These are phyloP conservation scores for Cladophialophora immunda DNA, from an alignment of 2,329 filamentous ascomycete species.

Conservation along the genomic window DNA sequence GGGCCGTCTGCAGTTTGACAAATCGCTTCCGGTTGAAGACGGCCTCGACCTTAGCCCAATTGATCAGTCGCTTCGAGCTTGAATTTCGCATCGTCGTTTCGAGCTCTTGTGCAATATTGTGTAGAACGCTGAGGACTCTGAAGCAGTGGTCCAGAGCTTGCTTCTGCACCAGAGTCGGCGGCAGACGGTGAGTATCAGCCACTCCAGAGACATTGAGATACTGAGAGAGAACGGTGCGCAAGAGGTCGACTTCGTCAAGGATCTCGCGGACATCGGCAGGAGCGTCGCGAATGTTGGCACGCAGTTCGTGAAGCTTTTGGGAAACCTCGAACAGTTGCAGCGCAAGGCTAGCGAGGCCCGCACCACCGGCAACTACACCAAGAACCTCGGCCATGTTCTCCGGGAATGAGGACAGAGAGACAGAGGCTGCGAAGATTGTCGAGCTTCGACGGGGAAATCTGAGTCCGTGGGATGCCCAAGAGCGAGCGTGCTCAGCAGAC, in stretches of 20 bases:
- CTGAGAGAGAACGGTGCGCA: background rate
- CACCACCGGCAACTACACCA: background rate
- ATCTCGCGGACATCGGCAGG: conserved; percentile 1
- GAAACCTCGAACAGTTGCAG: background rate
- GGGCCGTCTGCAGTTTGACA: background rate
- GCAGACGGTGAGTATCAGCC: background rate
- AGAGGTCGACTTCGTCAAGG: conserved; percentile 5
- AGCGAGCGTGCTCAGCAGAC: background rate
- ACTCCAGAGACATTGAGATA: background rate
- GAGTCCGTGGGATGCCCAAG: background rate
- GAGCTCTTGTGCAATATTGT: background rate
- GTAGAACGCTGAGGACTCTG: background rate
- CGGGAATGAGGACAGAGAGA: background rate
- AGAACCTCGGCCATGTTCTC: conserved; percentile 7
- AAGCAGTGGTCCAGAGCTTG: background rate
- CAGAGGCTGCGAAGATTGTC: background rate
- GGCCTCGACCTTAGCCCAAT: conserved; percentile 3
- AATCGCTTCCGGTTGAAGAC: background rate
- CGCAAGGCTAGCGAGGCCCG: conserved; percentile 5
- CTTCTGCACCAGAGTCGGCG: conserved; percentile 1
- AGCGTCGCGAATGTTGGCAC: conserved; percentile 2
- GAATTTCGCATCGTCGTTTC: background rate
- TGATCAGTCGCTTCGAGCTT: background rate
- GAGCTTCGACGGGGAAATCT: background rate
- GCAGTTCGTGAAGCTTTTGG: background rate